A percentile compares a stretch with the other conserved stretches of the same genome.
phyloP scores from a whole-genome alignment of 2,329 filamentous ascomycete species.

The Nothophaeocryptopus gaeumannii region DNA sequence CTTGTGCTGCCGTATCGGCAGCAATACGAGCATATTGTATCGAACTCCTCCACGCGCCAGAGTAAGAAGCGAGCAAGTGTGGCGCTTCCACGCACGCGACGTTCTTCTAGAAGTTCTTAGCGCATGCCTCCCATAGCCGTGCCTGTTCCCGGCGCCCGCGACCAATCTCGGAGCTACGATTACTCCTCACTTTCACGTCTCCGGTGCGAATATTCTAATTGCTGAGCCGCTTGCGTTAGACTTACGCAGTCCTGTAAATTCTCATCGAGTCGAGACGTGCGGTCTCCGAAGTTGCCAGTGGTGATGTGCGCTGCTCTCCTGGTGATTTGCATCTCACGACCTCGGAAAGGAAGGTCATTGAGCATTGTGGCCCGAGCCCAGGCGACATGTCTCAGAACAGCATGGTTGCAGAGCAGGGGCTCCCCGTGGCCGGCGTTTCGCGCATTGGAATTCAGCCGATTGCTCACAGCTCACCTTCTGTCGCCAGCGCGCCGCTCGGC shows the following conservation, averaged over 20 bases:
- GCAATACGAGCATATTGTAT: no score
- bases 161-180: constrained; percentile 2
- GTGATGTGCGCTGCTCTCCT: background rate
- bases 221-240: constrained; percentile 1
- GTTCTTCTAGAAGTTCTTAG: constrained; percentile 6
- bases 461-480: constrained; percentile 3
- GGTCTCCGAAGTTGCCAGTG: background rate
- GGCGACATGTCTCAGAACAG: background rate
- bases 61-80: background rate
- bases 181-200: background rate
- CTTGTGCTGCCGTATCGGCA: no score
- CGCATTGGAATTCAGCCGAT: constrained; percentile 6
- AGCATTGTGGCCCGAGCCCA: background rate
- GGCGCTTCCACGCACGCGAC: constrained; percentile 1
- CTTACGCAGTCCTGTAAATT: background rate
- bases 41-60: background rate
- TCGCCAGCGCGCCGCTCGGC: background rate
- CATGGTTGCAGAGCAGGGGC: background rate
- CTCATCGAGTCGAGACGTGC: background rate
- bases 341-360: constrained; percentile 5
- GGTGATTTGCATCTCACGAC: constrained; percentile 1
- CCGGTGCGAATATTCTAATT: background rate
- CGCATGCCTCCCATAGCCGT: no score
- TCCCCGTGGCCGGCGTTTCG: background rate
- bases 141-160: background rate